Percentiles rank a stretch among this genome's conserved stretches.
Evolutionary conservation across 306 rosid species (phyloP).

Genomic region (Ormosia semicastrata): DNA sequence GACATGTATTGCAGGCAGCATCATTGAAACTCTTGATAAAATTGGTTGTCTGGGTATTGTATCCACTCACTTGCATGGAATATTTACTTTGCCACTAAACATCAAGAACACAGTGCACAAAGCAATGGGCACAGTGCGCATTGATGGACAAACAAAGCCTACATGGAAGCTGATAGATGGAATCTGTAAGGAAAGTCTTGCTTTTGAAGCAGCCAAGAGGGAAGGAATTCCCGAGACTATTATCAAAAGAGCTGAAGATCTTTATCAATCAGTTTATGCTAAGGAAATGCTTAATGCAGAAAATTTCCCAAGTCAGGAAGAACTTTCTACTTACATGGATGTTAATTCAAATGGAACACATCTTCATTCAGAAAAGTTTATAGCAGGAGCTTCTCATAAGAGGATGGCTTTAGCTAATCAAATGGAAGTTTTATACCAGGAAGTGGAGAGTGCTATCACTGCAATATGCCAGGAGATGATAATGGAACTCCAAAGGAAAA

Average conservation of each 20-base stretch:
- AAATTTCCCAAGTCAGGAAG: conserved; percentile 35
- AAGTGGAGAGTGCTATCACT: conserved; percentile 64
- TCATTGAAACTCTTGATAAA: conserved; percentile 74
- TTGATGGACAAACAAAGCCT: conserved; percentile 73
- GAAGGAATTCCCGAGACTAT: conserved; percentile 78
- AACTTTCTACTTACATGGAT: conserved; percentile 27
- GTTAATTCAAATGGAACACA: conserved; percentile 37
- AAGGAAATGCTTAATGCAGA: conserved; percentile 36
- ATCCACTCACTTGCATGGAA: conserved; percentile 94
- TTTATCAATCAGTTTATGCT: conserved; percentile 59
- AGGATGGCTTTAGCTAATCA: conserved; percentile 32
- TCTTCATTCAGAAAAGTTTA: conserved; percentile 22
- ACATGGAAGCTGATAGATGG: conserved; percentile 88
- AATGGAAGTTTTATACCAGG: conserved; percentile 38
- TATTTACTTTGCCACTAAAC: conserved; percentile 70
- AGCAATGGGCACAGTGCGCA: conserved; percentile 74
- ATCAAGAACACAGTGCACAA: conserved; percentile 62
- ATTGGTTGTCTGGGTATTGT: conserved; percentile 88
- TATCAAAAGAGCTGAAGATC: conserved; percentile 75
- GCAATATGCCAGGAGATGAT: conserved; percentile 71
- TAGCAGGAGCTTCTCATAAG: conserved; percentile 22
- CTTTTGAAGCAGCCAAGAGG: conserved; percentile 89
- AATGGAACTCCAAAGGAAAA: conserved; percentile 45
- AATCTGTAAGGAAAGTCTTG: conserved; percentile 90
- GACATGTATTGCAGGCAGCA: conserved; percentile 95